phyloP scores from a whole-genome alignment of 805 yeast species.

The Vanderwaltozyma tropicalis region DNA sequence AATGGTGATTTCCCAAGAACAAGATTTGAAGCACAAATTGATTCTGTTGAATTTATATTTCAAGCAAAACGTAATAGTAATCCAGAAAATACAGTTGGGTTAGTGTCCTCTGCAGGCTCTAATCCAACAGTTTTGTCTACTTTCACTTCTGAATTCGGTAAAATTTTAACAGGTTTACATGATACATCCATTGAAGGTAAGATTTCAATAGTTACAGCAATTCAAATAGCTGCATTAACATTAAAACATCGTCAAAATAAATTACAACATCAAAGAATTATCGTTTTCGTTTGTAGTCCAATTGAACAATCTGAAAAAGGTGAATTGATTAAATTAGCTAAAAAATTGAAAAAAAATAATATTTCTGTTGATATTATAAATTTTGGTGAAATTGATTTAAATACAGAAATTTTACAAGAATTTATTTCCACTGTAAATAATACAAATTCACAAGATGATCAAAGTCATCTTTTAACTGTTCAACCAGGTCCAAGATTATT shows the following conservation, averaged over 20 bases:
- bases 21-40: constrained; percentile 85
- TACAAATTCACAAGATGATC: constrained; percentile 43
- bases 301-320: constrained; percentile 55
- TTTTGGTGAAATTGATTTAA: constrained; percentile 79
- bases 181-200: constrained; percentile 63
- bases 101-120: constrained; percentile 78
- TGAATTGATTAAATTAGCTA: constrained; percentile 75
- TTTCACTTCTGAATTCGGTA: constrained; percentile 78
- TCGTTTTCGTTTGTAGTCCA: constrained; percentile 86
- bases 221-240: constrained; percentile 89
- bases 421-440: constrained; percentile 60
- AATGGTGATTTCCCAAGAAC: constrained; percentile 89
- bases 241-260: constrained; percentile 93
- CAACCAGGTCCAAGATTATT: constrained; percentile 82
- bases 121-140: constrained; percentile 85
- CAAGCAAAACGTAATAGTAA: constrained; percentile 76
- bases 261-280: constrained; percentile 80
- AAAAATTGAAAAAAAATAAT: constrained; percentile 85
- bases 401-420: constrained; percentile 69
- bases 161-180: constrained; percentile 73
- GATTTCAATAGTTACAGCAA: constrained; percentile 63
- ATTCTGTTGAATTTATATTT: constrained; percentile 79
- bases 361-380: constrained; percentile 82
- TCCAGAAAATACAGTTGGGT: constrained; percentile 90
- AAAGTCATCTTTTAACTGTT: constrained; percentile 72